phyloP scores from a whole-genome alignment of 2,329 filamentous ascomycete genomes.

The Domatiomyces catenatus region DNA sequence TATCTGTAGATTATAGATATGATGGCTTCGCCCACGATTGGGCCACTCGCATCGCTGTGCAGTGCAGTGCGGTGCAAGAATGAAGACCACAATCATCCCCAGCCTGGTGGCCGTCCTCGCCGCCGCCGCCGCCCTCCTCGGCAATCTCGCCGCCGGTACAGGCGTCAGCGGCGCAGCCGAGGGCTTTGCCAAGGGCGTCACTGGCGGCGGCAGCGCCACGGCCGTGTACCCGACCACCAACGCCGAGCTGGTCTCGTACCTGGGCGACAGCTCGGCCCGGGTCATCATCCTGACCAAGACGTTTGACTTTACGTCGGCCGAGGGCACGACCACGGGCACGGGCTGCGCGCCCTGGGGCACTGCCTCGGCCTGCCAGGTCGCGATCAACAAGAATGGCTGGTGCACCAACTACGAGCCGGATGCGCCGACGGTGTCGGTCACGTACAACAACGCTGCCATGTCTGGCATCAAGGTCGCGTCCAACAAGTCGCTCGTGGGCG shows the following conservation, averaged over 20 bases:
- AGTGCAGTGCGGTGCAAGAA: no score
- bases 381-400: slow-evolving; percentile 46
- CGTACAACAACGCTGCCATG: slow-evolving; percentile 39
- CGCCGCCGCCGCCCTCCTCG: slow-evolving; percentile 14
- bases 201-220: slow-evolving; percentile 42
- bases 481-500: slow-evolving; percentile 44
- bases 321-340: slow-evolving; percentile 37
- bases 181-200: slow-evolving; percentile 40
- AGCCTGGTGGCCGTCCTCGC: slow-evolving; percentile 20
- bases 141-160: slow-evolving; percentile 18
- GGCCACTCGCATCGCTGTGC: no score
- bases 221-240: slow-evolving; percentile 40
- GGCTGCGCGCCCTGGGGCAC: slow-evolving; percentile 47
- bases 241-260: slow-evolving; percentile 43
- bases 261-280: slow-evolving; percentile 38
- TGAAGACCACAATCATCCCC: no score
- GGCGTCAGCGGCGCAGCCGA: slow-evolving; percentile 25
- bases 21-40: no score
- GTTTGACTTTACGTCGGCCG: slow-evolving; percentile 38
- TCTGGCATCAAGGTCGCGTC: slow-evolving; percentile 38
- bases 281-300: slow-evolving; percentile 44
- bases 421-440: slow-evolving; percentile 14
- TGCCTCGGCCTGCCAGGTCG: slow-evolving; percentile 38
- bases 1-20: no score
- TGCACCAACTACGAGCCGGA: slow-evolving; percentile 44